phyloP scores from a whole-genome alignment of 345 rosid species.

The Salix suchowensis region DNA sequence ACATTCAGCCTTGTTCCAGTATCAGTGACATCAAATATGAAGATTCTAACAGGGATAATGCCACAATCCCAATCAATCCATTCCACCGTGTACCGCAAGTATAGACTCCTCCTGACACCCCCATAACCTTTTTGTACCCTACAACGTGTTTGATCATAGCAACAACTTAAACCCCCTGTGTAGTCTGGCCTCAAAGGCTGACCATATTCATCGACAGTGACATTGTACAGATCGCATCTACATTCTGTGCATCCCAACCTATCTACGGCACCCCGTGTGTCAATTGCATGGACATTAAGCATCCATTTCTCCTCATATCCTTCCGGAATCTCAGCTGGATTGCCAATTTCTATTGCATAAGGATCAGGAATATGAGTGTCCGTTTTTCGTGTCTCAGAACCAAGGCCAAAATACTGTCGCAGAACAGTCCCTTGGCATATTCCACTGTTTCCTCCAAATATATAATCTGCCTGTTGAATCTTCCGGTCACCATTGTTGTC shows the following conservation, averaged over 20 bases:
- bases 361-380: slow-evolving; percentile 69
- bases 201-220: slow-evolving; percentile 53
- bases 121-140: slow-evolving; percentile 47
- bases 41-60: slow-evolving; percentile 58
- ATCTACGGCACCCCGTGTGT: slow-evolving; percentile 74
- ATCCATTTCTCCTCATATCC: slow-evolving; percentile 72
- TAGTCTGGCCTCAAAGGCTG: slow-evolving; percentile 50
- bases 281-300: slow-evolving; percentile 85
- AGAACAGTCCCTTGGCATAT: slow-evolving; percentile 43
- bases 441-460: slow-evolving; percentile 47
- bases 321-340: slow-evolving; percentile 55
- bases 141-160: slow-evolving; percentile 73
- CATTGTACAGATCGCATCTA: slow-evolving; percentile 63
- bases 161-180: slow-evolving; percentile 63
- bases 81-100: slow-evolving; percentile 56
- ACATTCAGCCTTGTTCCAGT: slow-evolving; percentile 29
- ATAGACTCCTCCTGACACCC: slow-evolving; percentile 43
- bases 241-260: slow-evolving; percentile 77
- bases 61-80: slow-evolving; percentile 70
- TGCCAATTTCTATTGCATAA: slow-evolving; percentile 67
- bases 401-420: slow-evolving; percentile 68
- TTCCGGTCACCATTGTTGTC: slow-evolving; percentile 1
- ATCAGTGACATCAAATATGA: slow-evolving; percentile 76
- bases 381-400: slow-evolving; percentile 80
- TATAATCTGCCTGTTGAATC: slow-evolving; percentile 19